These are phyloP conservation scores for Trypanosoma cruzi DNA, from an alignment of 208 protist species.

Conservation along the genomic window DNA sequence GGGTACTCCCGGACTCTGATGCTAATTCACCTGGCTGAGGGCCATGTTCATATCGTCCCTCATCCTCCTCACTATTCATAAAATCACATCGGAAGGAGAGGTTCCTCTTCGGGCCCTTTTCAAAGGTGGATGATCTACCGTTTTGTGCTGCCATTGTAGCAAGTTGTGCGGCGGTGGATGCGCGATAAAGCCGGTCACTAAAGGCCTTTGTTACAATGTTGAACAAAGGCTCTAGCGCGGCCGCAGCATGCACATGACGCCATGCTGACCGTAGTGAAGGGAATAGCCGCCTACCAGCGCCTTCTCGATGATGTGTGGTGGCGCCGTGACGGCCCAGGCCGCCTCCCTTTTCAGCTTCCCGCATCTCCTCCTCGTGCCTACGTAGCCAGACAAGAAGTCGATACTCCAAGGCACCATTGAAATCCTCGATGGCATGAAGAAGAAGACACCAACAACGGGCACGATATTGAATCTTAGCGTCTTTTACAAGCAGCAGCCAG, in stretches of 20 bases:
- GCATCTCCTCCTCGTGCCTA: conserved; percentile 14
- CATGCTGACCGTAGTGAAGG: conserved; percentile 58
- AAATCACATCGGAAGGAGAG: conserved; percentile 8
- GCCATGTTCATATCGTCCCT: background rate
- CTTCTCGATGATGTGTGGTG: background rate
- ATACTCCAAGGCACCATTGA: conserved; percentile 39
- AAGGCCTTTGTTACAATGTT: conserved; percentile 54
- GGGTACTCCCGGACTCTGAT: background rate
- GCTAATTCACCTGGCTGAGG: background rate
- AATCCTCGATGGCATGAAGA: conserved; percentile 54
- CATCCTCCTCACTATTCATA: conserved; percentile 13
- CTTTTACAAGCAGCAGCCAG: conserved; percentile 34
- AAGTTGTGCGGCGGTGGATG: conserved; percentile 5
- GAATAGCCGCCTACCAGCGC: conserved; percentile 13
- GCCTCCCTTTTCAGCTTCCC: conserved; percentile 12
- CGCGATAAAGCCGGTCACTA: conserved; percentile 27
- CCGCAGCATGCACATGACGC: conserved; percentile 54
- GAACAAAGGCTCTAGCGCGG: conserved; percentile 49
- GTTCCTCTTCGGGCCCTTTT: conserved; percentile 6
- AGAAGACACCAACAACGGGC: conserved; percentile 45
- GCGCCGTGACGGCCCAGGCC: background rate
- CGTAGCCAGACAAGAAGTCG: conserved; percentile 32
- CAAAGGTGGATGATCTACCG: background rate
- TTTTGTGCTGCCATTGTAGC: conserved; percentile 17
- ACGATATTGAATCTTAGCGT: conserved; percentile 32